A percentile compares a stretch with the other conserved stretches of the same genome.
Evolutionary conservation across 305 asterid genomes (phyloP).

Genomic region (Solanum hybrid): DNA sequence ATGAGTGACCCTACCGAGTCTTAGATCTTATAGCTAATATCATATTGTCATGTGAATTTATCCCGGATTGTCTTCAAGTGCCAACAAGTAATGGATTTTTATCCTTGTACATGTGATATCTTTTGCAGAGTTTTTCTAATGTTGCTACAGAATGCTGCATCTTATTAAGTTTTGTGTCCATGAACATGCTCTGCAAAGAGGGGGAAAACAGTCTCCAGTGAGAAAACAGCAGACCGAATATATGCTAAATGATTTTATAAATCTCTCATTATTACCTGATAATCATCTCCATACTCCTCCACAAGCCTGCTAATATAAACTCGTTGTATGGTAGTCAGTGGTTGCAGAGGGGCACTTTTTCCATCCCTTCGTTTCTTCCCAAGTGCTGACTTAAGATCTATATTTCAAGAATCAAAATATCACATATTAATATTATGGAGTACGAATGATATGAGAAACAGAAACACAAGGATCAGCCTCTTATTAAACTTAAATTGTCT

Average conservation of each 20-base stretch:
- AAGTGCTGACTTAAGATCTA: constrained; percentile 82
- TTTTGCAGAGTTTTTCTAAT: constrained; percentile 68
- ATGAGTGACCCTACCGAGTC: background rate
- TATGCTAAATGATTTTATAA: background rate
- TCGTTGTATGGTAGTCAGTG: constrained; percentile 74
- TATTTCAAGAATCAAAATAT: background rate
- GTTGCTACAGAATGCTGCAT: constrained; percentile 90
- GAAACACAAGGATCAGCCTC: background rate
- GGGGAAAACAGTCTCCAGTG: background rate
- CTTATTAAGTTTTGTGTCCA: constrained; percentile 76
- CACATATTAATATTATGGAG: background rate
- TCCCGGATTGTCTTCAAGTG: constrained; percentile 12
- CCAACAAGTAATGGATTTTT: constrained; percentile 59
- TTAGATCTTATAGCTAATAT: background rate
- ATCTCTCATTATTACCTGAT: constrained; percentile 34
- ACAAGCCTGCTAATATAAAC: constrained; percentile 48
- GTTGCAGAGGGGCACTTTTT: constrained; percentile 45
- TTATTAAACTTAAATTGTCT: background rate
- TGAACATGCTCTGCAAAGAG: constrained; percentile 76
- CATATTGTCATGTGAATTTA: background rate
- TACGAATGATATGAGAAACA: background rate
- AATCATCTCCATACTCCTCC: constrained; percentile 73
- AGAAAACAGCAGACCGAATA: background rate
- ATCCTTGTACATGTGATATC: constrained; percentile 52
- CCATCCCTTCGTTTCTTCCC: constrained; percentile 86